Percentiles rank a stretch among this genome's conserved stretches.
These are phyloP conservation scores for Agapanthus africanus DNA, from an alignment of 106 monocot genomes.

Conservation along the genomic window DNA sequence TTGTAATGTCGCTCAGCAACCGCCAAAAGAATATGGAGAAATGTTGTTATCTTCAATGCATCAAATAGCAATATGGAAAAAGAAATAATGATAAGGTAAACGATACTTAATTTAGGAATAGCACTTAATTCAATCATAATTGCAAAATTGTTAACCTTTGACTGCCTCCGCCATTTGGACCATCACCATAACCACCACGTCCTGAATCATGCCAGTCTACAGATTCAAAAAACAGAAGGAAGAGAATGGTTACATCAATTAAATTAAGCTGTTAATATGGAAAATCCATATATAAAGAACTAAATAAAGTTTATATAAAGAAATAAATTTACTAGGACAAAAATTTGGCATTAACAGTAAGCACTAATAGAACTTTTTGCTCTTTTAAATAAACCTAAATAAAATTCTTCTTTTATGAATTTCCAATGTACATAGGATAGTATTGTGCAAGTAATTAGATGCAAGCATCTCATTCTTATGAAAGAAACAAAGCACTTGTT, in stretches of 20 bases:
- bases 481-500: background rate
- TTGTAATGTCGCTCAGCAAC: background rate
- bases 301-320: background rate
- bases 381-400: background rate
- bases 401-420: background rate
- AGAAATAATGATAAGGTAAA: background rate
- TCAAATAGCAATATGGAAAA: background rate
- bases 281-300: background rate
- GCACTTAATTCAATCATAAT: background rate
- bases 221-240: conserved; percentile 2
- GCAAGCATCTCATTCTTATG: background rate
- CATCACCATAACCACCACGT: conserved; percentile 35
- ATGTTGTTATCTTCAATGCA: background rate
- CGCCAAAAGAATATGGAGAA: background rate
- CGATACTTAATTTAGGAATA: background rate
- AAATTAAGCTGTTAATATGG: background rate
- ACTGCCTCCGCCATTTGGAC: background rate
- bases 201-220: conserved; percentile 60
- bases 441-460: background rate
- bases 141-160: conserved; percentile 4
- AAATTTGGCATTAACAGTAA: background rate
- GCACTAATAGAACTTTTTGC: background rate
- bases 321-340: background rate
- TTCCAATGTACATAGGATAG: background rate
- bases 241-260: background rate